Evolutionary conservation across 1,284 basidiomycete species (phyloP).

Genomic region (Cystobasidium slooffiae): DNA sequence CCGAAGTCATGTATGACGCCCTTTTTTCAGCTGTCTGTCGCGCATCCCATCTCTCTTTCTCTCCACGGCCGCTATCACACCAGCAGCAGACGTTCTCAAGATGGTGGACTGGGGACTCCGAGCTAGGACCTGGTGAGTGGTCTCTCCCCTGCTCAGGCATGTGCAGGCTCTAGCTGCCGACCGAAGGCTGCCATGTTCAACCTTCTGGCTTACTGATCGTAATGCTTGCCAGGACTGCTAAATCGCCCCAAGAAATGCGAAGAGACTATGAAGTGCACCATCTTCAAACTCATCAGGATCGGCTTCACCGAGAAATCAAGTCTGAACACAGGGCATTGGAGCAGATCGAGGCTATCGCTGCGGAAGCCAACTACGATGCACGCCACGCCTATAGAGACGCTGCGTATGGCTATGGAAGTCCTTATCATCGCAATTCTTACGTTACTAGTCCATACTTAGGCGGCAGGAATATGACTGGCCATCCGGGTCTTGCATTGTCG

Average conservation of each 20-base stretch:
- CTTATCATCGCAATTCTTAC: background rate
- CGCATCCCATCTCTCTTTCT: constrained; percentile 18
- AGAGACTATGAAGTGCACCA: constrained; percentile 18
- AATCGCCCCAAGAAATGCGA: constrained; percentile 4
- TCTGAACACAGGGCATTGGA: constrained; percentile 6
- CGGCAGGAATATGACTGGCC: background rate
- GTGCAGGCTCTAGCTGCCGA: no score
- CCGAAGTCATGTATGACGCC: no score
- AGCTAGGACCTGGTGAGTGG: constrained; percentile 32
- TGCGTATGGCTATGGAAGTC: constrained; percentile 6
- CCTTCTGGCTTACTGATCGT: no score
- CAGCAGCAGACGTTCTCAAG: background rate
- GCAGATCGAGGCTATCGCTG: constrained; percentile 2
- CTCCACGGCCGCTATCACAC: background rate
- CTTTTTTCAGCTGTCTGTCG: no score
- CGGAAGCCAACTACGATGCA: background rate
- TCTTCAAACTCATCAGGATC: constrained; percentile 23
- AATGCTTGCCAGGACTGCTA: constrained; percentile 23
- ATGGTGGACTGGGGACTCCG: constrained; percentile 28
- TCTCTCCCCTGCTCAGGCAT: no score
- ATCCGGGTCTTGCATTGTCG: background rate
- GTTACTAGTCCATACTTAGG: background rate
- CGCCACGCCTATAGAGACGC: background rate
- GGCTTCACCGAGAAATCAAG: constrained; percentile 7
- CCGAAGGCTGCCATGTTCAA: no score